Evolutionary conservation across 768 basidiomycete genomes (phyloP).

Genomic region (Agaricus bisporus): DNA sequence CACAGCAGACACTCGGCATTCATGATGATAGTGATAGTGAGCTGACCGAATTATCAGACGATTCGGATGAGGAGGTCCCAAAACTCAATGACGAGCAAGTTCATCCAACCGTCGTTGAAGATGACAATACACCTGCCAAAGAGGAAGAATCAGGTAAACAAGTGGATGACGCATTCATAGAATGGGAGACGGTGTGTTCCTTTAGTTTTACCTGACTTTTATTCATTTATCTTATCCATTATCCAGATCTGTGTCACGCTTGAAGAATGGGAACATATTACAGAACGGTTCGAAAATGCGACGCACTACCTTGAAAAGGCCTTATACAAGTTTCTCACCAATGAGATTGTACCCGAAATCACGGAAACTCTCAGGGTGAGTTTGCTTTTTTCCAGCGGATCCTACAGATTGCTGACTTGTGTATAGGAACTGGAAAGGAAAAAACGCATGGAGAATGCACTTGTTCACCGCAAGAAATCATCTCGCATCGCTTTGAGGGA

Average conservation of each 20-base stretch:
- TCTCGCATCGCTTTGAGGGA: conserved; percentile 83
- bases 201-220: background rate
- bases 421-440: conserved; percentile 61
- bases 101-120: conserved; percentile 4
- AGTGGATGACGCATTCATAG: conserved; percentile 43
- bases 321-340: conserved; percentile 60
- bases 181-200: conserved; percentile 84
- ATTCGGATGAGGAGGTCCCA: conserved; percentile 16
- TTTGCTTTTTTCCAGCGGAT: background rate
- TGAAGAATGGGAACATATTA: conserved; percentile 79
- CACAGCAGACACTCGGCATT: conserved; percentile 26
- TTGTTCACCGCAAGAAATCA: conserved; percentile 85
- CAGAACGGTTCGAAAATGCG: conserved; percentile 68
- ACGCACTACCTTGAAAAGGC: conserved; percentile 78
- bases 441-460: conserved; percentile 62
- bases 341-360: conserved; percentile 66
- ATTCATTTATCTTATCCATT: background rate
- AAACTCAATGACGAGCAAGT: background rate
- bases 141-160: conserved; percentile 9
- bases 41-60: conserved; percentile 67
- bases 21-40: conserved; percentile 65
- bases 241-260: conserved; percentile 75
- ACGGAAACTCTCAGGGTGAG: conserved; percentile 61
- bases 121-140: conserved; percentile 1
- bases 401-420: background rate